These are phyloP conservation scores for Beauveria medogensis DNA, from an alignment of 2,329 filamentous ascomycete genomes.

Conservation along the genomic window DNA sequence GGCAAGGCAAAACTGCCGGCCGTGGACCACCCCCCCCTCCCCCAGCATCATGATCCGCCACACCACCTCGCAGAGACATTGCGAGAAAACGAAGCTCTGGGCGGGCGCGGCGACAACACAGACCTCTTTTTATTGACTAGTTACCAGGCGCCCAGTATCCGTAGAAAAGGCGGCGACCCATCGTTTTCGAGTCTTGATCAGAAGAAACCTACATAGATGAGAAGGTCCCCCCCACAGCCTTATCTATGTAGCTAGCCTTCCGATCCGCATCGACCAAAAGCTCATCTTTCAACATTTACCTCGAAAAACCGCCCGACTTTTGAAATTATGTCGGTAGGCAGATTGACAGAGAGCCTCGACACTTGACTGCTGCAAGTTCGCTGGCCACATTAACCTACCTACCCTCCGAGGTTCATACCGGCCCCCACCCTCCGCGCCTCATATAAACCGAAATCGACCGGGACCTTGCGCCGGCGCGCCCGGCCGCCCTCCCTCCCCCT, in stretches of 20 bases:
- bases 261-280: neutral
- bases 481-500: no score
- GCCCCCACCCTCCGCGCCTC: no score
- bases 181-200: neutral
- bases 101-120: neutral
- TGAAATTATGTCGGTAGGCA: no score
- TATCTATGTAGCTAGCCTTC: neutral
- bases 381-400: no score
- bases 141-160: no score
- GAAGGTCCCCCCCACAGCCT: neutral
- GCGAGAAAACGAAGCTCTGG: neutral
- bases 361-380: no score
- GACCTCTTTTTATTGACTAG: neutral
- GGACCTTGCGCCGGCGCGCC: no score
- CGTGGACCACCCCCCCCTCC: neutral
- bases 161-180: neutral
- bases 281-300: no score
- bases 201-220: neutral
- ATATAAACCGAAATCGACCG: no score
- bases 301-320: no score
- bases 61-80: neutral
- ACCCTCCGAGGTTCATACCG: no score
- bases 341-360: no score
- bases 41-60: constrained; percentile 4
- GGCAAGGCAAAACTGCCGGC: neutral